Evolutionary conservation across 169 alveolate genomes (phyloP).

Genomic region (Plasmodium cynomolgi): DNA sequence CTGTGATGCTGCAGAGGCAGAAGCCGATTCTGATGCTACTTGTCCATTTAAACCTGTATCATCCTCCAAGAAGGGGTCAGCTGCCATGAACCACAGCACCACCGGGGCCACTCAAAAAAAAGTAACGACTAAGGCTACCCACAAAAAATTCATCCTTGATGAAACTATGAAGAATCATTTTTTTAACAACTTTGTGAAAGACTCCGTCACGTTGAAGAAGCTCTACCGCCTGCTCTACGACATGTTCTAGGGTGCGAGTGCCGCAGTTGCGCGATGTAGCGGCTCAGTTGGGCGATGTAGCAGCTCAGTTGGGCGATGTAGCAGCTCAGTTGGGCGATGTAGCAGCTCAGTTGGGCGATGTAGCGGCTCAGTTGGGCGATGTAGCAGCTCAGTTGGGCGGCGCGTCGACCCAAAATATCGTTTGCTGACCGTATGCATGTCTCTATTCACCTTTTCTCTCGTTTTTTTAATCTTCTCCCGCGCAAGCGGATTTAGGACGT

Average conservation of each 20-base stretch:
- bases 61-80: neutral
- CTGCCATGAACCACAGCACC: neutral
- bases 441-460: neutral
- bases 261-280: too few species aligned
- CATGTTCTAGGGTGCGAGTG: conserved; percentile 18
- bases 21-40: neutral
- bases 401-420: neutral
- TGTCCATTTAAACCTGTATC: neutral
- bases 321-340: too few species aligned
- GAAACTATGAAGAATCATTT: conserved; percentile 57
- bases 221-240: conserved; percentile 32
- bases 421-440: neutral
- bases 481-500: neutral
- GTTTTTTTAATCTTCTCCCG: neutral
- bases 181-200: conserved; percentile 33
- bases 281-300: too few species aligned
- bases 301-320: too few species aligned
- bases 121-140: neutral
- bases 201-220: conserved; percentile 23
- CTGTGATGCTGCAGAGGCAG: neutral
- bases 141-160: conserved; percentile 24
- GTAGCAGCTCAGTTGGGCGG: too few species aligned
- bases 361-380: too few species aligned
- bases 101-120: neutral
- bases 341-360: too few species aligned